These are phyloP conservation scores for Hyphopichia pseudoburtonii DNA, from an alignment of 1,139 yeast genomes.

Conservation along the genomic window DNA sequence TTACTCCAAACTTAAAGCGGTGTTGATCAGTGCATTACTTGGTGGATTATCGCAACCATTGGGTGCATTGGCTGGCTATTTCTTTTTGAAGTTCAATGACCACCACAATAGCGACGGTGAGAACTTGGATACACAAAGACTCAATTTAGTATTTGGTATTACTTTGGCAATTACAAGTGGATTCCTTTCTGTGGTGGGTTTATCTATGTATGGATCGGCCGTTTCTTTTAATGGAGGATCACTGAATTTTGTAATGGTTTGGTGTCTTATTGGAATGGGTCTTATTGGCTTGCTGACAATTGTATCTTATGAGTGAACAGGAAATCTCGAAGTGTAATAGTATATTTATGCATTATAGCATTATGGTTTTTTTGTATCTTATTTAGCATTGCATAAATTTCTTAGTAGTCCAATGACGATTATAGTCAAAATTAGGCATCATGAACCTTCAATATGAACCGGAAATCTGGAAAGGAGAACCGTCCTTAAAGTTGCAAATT, in stretches of 20 bases:
- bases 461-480: too few relatives aligned
- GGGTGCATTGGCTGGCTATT: slow-evolving; percentile 77
- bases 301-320: slow-evolving; percentile 5
- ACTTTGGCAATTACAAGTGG: slow-evolving; percentile 80
- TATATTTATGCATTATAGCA: neutral
- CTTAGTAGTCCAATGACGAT: too few relatives aligned
- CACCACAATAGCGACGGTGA: too few relatives aligned
- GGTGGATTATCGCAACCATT: slow-evolving; percentile 88
- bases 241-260: slow-evolving; percentile 50
- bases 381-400: too few relatives aligned
- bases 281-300: slow-evolving; percentile 33
- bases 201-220: slow-evolving; percentile 84
- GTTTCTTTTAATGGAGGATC: slow-evolving; percentile 64
- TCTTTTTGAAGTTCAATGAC: slow-evolving; percentile 46
- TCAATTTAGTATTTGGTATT: slow-evolving; percentile 56
- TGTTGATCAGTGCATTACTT: slow-evolving; percentile 60
- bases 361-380: neutral
- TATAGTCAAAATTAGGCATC: too few relatives aligned
- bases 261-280: slow-evolving; percentile 51
- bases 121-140: slow-evolving; percentile 30
- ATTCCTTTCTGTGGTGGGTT: slow-evolving; percentile 72
- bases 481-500: too few relatives aligned
- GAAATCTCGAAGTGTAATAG: neutral
- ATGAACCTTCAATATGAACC: too few relatives aligned
- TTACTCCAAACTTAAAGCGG: slow-evolving; percentile 59